phyloP scores from a whole-genome alignment of 2,329 filamentous ascomycete species.

The Mycocentrospora acerina region DNA sequence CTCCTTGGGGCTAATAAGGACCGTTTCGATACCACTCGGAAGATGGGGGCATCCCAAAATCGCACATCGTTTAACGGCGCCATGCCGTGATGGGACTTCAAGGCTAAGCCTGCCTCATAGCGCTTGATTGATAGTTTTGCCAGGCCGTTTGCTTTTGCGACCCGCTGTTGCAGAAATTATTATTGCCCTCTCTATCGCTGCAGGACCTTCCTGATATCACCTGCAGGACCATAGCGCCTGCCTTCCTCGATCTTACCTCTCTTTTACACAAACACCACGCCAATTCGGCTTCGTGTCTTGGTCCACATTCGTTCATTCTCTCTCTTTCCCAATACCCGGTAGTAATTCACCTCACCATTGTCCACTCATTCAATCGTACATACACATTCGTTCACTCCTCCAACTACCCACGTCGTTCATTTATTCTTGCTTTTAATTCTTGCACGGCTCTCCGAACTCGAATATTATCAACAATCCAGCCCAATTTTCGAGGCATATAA shows the following conservation, averaged over 20 bases:
- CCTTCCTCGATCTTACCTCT: conserved; percentile 19
- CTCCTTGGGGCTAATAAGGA: conserved; percentile 20
- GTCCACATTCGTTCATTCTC: conserved; percentile 26
- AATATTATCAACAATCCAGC: too few relatives aligned
- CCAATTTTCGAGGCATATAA: conserved; percentile 10
- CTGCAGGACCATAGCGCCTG: conserved; percentile 4
- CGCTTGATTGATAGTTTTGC: conserved; percentile 3
- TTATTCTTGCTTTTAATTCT: not conserved
- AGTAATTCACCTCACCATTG: not conserved
- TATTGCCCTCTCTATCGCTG: not conserved
- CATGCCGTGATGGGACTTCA: conserved; percentile 14
- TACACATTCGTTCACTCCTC: too few relatives aligned
- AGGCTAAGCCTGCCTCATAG: conserved; percentile 17
- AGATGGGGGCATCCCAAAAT: conserved; percentile 21
- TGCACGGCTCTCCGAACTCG: too few relatives aligned
- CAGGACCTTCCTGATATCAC: not conserved
- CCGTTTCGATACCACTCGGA: conserved; percentile 19
- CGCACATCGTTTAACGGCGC: conserved; percentile 30
- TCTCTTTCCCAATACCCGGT: conserved; percentile 1
- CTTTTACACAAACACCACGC: conserved; percentile 23
- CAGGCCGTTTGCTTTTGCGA: conserved; percentile 4
- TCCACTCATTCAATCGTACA: too few relatives aligned
- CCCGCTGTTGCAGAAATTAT: conserved; percentile 10
- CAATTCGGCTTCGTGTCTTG: conserved; percentile 24
- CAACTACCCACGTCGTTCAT: too few relatives aligned